Evolutionary conservation across 163 green algal genomes (phyloP).

Genomic region (Scenedesmus sp.): DNA sequence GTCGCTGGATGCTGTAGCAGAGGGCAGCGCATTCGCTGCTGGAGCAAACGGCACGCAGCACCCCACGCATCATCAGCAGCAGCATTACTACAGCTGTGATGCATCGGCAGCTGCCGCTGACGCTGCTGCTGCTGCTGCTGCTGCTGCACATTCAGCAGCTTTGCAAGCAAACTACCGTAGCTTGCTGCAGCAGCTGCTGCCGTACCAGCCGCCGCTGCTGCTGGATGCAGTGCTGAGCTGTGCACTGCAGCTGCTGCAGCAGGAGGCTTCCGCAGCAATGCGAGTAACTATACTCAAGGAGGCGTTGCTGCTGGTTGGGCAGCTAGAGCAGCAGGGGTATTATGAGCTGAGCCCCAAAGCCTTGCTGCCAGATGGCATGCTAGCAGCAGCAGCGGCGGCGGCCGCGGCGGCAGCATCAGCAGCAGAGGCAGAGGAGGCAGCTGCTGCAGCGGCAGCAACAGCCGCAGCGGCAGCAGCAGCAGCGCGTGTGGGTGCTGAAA

Average conservation of each 20-base stretch:
- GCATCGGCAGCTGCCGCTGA: not conserved
- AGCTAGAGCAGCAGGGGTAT: constrained; percentile 37
- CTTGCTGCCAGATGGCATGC: constrained; percentile 1
- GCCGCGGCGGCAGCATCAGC: not conserved
- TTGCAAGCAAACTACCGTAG: not conserved
- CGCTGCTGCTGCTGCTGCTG: not conserved
- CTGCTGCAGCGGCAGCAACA: not conserved
- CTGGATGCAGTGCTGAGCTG: not conserved
- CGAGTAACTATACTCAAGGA: not conserved
- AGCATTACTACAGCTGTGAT: not conserved
- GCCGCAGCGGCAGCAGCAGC: not conserved
- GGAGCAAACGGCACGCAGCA: not conserved
- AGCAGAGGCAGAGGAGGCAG: not conserved
- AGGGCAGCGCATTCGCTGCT: not conserved
- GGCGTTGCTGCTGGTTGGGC: constrained; percentile 43
- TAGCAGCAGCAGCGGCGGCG: constrained; percentile 9
- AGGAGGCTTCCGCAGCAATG: not conserved
- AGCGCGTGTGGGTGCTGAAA: not conserved
- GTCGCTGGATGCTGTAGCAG: not conserved
- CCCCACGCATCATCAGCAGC: constrained; percentile 8
- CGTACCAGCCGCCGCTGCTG: constrained; percentile 28
- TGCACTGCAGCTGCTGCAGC: constrained; percentile 29
- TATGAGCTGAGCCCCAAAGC: not conserved
- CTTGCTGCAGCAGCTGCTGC: constrained; percentile 14
- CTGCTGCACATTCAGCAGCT: not conserved